A percentile compares a stretch with the other conserved stretches of the same genome.
Conservation (phyloP, 208 protist species). For the Trypanosoma avium region DNA sequence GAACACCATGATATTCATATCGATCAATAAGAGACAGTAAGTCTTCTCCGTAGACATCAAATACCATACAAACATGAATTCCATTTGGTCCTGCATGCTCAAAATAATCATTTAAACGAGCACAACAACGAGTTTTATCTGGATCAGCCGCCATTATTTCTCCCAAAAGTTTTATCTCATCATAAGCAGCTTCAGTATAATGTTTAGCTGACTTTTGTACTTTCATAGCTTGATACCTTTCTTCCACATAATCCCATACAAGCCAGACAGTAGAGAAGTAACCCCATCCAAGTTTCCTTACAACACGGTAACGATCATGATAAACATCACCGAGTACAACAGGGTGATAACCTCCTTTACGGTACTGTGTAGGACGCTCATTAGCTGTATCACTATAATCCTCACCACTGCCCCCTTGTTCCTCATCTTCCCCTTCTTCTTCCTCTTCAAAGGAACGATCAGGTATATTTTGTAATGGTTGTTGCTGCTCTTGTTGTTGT, state of each 20-base stretch:
- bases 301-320: constrained; percentile 92
- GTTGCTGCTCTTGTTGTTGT: constrained; percentile 4
- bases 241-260: constrained; percentile 94
- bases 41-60: constrained; percentile 96
- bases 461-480: constrained; percentile 38
- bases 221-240: constrained; percentile 88
- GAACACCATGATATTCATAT: constrained; percentile 95
- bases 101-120: constrained; percentile 89
- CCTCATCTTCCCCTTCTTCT: constrained; percentile 45
- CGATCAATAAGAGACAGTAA: constrained; percentile 95
- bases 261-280: constrained; percentile 99
- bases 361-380: constrained; percentile 82
- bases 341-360: constrained; percentile 96
- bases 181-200: constrained; percentile 81
- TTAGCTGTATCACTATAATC: constrained; percentile 89
- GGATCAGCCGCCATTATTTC: constrained; percentile 83
- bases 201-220: constrained; percentile 77
- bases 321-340: constrained; percentile 94
- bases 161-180: constrained; percentile 79
- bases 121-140: constrained; percentile 64
- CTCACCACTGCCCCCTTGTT: constrained; percentile 55
- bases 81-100: constrained; percentile 87
- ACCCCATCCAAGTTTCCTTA: constrained; percentile 98
- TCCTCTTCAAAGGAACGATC: constrained; percentile 26
- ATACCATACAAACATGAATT: constrained; percentile 96